phyloP scores from a whole-genome alignment of 805 yeast genomes.

The Hanseniaspora vineae region DNA sequence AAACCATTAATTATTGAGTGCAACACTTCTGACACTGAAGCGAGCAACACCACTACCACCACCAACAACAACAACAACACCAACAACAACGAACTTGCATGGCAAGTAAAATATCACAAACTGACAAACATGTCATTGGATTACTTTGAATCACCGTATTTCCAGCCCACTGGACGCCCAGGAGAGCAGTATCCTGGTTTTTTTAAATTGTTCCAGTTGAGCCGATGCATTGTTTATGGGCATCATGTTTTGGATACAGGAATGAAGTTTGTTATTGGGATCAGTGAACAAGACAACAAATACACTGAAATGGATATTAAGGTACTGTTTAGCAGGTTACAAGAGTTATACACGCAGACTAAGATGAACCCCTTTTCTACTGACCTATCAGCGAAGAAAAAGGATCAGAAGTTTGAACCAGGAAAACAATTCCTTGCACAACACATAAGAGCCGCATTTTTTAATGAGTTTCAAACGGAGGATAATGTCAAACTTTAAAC shows the following conservation, averaged over 20 bases:
- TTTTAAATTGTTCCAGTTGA: constrained; percentile 17
- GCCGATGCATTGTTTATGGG: constrained; percentile 20
- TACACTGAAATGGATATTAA: not conserved
- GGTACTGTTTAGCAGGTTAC: not conserved
- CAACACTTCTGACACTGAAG: not conserved
- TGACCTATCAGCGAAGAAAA: too few relatives aligned
- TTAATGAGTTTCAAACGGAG: too few relatives aligned
- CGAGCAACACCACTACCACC: too few relatives aligned
- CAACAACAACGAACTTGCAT: constrained; percentile 3
- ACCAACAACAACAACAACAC: not conserved
- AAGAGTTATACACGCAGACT: not conserved
- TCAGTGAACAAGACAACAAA: not conserved
- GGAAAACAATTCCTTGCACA: too few relatives aligned
- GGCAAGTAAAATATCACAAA: constrained; percentile 18
- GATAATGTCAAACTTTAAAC: constrained; percentile 16
- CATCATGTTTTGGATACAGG: constrained; percentile 18
- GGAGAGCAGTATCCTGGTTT: constrained; percentile 9
- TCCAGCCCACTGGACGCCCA: constrained; percentile 11
- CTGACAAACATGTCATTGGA: constrained; percentile 22
- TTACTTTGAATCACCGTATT: constrained; percentile 19
- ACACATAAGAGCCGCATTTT: not conserved
- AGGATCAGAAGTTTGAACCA: too few relatives aligned
- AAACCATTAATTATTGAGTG: not conserved
- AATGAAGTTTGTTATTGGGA: constrained; percentile 20
- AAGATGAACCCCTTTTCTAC: not conserved